Evolutionary conservation across 2,329 filamentous ascomycete genomes (phyloP), one percentile per base, ranked within the genome.

Genomic region (Talaromyces sp.): DNA sequence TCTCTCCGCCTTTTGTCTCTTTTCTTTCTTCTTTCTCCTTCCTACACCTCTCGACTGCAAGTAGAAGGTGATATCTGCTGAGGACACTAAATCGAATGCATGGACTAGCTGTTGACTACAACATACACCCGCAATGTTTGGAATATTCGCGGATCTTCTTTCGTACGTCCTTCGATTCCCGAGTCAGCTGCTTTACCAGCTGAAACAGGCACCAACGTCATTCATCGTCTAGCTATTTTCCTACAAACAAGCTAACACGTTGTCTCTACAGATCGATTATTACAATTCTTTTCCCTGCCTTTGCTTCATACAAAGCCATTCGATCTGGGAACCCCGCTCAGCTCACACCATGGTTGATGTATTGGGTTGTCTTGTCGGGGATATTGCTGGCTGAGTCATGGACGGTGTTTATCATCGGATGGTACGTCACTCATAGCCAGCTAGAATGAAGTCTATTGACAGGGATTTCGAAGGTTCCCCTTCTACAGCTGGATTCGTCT

Each of bases 281-380:
- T 64, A 96, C 93, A 62, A 92, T 96, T 73, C 87, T 97, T 73
- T 96, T 98, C 75, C 95, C 95, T 58, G 87, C 97, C 67, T 98
- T 96, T 80, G 93, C 93, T 68, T 96, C 93, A 67, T 98, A 97
- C 84, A 98, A 98, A 82, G 93, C 95, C 56, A 89, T 99, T 73
- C 93, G 95, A 79, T 93, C 92, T 16, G 89, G 90, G 59, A 91
- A 97, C 76, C 92, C 93, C 1, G 88, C 91, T 40, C 88, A 96
- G 73, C 84, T 97, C 64, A 91, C 91, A 67, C 93, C 93, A 88
- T 99, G 95, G 95, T 86, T 98, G 68, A 98, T 98, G 90, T 99
- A 98, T 84, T 99, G 93, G 90, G 92, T 96, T 65, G 92, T 96
- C 25, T 85, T 97, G 67, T 90, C 91, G 65, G 88, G 91, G 75